Base-by-base conservation (phyloP, 371 early-diverging fungal species). In the Massospora cicadina region DNA sequence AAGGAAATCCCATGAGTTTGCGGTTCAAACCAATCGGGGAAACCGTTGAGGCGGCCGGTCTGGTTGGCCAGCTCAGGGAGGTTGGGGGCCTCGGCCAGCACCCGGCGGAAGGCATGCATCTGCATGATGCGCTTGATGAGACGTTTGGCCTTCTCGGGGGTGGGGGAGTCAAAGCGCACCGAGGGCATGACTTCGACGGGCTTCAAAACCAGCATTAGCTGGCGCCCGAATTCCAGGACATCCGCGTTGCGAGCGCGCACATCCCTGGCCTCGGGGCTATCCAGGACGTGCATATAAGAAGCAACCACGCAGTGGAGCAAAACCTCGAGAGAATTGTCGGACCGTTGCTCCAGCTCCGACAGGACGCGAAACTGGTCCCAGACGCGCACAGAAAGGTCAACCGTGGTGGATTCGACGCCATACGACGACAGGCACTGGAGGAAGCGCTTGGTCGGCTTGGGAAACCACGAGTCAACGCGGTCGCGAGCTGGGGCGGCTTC, bases 61-160 rank as follows among this genome's bases (percentile, higher is more conserved):
- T 68, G 2, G 2, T 17, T 30, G 12, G 28, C 0, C 29, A 64
- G n/a, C 2, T 28, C 1, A n/a, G 21, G 31, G 24, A 55, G 54
- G 54, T 72, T 33, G 82, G 80, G 58, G 80, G 70, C 0, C 74
- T 70, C 53, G n/a, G 29, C 23, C 17, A 21, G 23, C 21, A 60
- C 25, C 23, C 33, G 3, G n/a, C 91, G 78, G 25, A 89, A 76
- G 1, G 70, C 74, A 31, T 82, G 79, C 82, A 91, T 81, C 33
- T 82, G 76, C n/a, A 77, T 83, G 21, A 89, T 74, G 23, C 89
- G 81, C 62, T 83, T 87, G 2, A 89, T 63, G 2, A 88, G 71
- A 68, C 85, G 82, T 64, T 83, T 79, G 12, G 88, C 88, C 54
- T 80, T 79, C 60, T 88, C 88, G 57, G 80, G 71, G 27, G 84